Conservation (phyloP, 345 rosid species). For the Barbarea vulgaris region DNA sequence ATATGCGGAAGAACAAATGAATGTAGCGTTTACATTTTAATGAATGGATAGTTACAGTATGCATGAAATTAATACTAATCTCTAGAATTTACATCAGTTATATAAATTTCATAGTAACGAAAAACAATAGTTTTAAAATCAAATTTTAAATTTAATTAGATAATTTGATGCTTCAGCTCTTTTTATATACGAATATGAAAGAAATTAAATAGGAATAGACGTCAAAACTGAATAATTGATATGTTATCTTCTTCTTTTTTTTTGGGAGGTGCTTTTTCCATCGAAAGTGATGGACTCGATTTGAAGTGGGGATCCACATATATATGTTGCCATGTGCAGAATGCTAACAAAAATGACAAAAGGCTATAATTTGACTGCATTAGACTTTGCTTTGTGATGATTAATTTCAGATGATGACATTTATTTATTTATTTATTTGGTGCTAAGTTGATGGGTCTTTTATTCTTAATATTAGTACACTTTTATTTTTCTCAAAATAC, state of each 20-base stretch:
- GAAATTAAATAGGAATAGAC: neutral
- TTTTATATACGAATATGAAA: neutral
- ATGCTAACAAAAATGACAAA: conserved; percentile 33
- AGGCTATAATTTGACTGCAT: conserved; percentile 18
- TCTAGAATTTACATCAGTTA: neutral
- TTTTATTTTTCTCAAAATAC: neutral
- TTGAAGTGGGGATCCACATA: conserved; percentile 41
- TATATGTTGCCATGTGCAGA: conserved; percentile 41
- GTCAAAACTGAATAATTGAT: conserved; percentile 31
- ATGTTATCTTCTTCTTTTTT: conserved; percentile 14
- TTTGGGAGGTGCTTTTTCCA: conserved; percentile 23
- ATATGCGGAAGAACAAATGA: neutral
- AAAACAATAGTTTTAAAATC: neutral
- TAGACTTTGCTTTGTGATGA: conserved; percentile 20
- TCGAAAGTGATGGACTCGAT: conserved; percentile 41
- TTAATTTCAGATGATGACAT: conserved; percentile 12
- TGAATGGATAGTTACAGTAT: neutral
- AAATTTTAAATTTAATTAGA: neutral
- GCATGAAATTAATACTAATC: neutral
- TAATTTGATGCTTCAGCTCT: neutral
- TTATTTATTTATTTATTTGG: neutral
- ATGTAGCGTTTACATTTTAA: neutral
- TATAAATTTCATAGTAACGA: neutral
- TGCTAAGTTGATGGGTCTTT: neutral
- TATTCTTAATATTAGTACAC: neutral